These are phyloP conservation scores for Colletotrichum sp. DNA, from an alignment of 2,329 filamentous ascomycete genomes.

Conservation along the genomic window DNA sequence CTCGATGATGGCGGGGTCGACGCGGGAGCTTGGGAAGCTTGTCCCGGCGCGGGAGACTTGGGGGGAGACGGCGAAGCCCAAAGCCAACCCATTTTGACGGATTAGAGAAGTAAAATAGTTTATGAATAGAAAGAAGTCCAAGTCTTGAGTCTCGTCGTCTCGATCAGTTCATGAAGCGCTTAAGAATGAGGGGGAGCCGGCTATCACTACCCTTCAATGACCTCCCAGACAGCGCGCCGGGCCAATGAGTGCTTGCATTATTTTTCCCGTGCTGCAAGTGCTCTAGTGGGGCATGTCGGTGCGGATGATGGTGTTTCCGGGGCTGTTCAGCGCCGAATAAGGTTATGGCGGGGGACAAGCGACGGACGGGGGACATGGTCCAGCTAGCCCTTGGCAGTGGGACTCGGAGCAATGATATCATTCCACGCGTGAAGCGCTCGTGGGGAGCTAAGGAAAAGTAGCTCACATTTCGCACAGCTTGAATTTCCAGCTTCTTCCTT, in stretches of 20 bases:
- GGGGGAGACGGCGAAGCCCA: conserved; percentile 53
- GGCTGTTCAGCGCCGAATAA: not conserved
- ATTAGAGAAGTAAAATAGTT: not conserved
- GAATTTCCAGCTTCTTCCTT: not conserved
- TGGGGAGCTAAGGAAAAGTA: not conserved
- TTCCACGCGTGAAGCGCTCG: not conserved
- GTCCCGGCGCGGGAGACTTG: conserved; percentile 29
- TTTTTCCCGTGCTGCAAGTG: conserved; percentile 9
- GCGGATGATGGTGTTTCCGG: conserved; percentile 13
- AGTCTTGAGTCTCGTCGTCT: not conserved
- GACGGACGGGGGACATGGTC: not conserved
- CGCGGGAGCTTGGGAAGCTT: conserved; percentile 26
- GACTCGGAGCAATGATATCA: conserved; percentile 13
- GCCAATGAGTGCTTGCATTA: conserved; percentile 20
- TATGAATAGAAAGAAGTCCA: no score
- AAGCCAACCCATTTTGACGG: conserved; percentile 64
- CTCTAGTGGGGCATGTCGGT: not conserved
- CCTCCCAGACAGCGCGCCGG: conserved; percentile 7
- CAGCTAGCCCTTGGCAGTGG: not conserved
- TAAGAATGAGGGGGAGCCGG: conserved; percentile 15
- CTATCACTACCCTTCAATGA: conserved; percentile 12
- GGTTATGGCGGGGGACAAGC: not conserved
- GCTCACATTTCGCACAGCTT: not conserved
- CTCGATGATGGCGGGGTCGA: conserved; percentile 20
- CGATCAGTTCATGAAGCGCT: not conserved